phyloP scores from a whole-genome alignment of 2,329 filamentous ascomycete genomes.

The Neofusicoccum umdonicola region DNA sequence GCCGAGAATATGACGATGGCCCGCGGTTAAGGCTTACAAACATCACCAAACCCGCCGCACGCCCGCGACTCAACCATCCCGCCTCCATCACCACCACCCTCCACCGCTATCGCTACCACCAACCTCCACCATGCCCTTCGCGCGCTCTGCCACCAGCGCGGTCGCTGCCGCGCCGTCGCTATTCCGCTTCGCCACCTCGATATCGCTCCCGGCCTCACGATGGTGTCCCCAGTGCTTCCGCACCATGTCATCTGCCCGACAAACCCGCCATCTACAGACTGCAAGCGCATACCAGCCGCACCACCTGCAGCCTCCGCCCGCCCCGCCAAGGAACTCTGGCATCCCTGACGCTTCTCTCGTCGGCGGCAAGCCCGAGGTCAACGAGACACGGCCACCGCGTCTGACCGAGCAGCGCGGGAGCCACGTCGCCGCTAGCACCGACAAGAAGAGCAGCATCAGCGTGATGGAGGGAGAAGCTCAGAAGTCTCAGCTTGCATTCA shows the following conservation, averaged over 20 bases:
- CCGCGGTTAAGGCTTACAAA: slow-evolving; percentile 15
- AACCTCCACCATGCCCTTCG: not conserved
- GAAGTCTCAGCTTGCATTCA: slow-evolving; percentile 53
- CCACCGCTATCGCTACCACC: not conserved
- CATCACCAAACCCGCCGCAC: slow-evolving; percentile 5
- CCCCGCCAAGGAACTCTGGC: slow-evolving; percentile 57
- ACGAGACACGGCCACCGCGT: slow-evolving; percentile 49
- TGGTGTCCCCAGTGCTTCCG: slow-evolving; percentile 46
- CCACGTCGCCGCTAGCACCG: not conserved
- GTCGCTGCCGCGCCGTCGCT: slow-evolving; percentile 6
- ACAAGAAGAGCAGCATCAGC: slow-evolving; percentile 37
- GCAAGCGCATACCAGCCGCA: slow-evolving; percentile 64
- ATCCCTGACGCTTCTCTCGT: slow-evolving; percentile 62
- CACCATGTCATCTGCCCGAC: slow-evolving; percentile 42
- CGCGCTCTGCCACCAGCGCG: slow-evolving; percentile 5
- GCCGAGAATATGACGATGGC: slow-evolving; percentile 10
- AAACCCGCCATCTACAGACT: slow-evolving; percentile 56
- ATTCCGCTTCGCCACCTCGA: slow-evolving; percentile 22
- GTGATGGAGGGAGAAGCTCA: slow-evolving; percentile 66
- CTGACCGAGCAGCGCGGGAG: slow-evolving; percentile 29
- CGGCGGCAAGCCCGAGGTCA: slow-evolving; percentile 47
- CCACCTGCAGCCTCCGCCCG: slow-evolving; percentile 55
- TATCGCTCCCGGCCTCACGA: slow-evolving; percentile 26
- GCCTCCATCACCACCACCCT: slow-evolving; percentile 2
- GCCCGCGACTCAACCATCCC: slow-evolving; percentile 2